phyloP scores from a whole-genome alignment of 148 eudicot species.

The Chenopodium album region DNA sequence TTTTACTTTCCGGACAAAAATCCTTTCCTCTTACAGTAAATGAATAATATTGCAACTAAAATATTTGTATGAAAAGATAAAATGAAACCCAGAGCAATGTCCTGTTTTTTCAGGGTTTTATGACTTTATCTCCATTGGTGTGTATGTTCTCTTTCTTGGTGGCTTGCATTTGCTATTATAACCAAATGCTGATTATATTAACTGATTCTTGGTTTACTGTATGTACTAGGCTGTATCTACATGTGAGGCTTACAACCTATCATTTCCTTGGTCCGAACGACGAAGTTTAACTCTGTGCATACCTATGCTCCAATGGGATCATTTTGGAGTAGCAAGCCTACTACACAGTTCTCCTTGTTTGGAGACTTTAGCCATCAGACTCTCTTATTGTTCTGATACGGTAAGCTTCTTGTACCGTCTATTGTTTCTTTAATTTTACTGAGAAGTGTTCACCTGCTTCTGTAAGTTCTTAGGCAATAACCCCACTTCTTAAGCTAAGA shows the following conservation, averaged over 20 bases:
- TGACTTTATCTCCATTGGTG: neutral
- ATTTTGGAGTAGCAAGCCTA: conserved; percentile 26
- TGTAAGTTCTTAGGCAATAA: neutral
- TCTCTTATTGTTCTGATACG: conserved; percentile 25
- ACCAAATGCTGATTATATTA: neutral
- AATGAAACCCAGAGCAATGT: neutral
- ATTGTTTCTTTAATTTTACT: neutral
- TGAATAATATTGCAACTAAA: neutral
- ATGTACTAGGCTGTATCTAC: conserved; percentile 20
- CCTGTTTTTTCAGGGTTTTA: neutral
- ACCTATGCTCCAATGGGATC: conserved; percentile 18
- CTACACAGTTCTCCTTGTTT: conserved; percentile 29
- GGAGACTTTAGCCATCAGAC: conserved; percentile 26
- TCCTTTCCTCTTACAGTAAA: neutral
- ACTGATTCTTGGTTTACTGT: neutral
- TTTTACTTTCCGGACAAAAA: neutral
- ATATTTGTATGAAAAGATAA: neutral
- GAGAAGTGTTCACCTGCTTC: neutral
- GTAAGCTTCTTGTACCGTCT: neutral
- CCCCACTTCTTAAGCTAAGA: neutral
- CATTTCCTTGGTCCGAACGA: conserved; percentile 29
- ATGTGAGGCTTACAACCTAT: conserved; percentile 22
- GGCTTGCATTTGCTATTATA: neutral
- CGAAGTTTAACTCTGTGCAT: conserved; percentile 23
- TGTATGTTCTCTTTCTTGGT: neutral